Evolutionary conservation across 202 grass and related monocot genomes (phyloP).

Genomic region (Setaria italica): DNA sequence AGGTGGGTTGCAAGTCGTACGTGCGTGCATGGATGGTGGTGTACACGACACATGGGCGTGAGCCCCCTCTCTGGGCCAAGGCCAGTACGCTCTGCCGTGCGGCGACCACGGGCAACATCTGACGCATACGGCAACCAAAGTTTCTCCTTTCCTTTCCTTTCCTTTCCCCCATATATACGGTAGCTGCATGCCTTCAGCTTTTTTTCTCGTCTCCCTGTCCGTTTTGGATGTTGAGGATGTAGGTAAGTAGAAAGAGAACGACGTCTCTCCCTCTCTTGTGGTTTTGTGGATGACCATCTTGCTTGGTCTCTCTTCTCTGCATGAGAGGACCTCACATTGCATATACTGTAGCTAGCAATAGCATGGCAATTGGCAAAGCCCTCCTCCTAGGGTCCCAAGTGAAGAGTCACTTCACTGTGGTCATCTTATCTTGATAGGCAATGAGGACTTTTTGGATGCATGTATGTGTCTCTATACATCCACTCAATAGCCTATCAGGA

Average conservation of each 20-base stretch:
- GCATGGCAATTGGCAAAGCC: not conserved
- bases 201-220: not conserved
- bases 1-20: not conserved
- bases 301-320: not conserved
- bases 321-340: constrained; percentile 4
- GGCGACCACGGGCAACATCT: constrained; percentile 52
- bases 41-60: constrained; percentile 27
- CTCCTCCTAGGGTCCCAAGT: not conserved
- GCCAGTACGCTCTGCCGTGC: constrained; percentile 37
- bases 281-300: too few species aligned
- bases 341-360: not conserved
- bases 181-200: not conserved
- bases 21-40: not conserved
- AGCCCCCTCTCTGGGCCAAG: constrained; percentile 35
- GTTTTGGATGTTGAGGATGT: not conserved
- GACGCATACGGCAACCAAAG: constrained; percentile 47
- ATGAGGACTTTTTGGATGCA: too few species aligned
- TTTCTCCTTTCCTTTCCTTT: not conserved
- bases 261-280: too few species aligned
- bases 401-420: constrained; percentile 10
- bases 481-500: not conserved
- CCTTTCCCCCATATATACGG: too few species aligned
- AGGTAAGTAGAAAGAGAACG: too few species aligned
- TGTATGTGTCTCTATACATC: not conserved
- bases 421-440: not conserved